These are phyloP conservation scores for Toxicodendron radicans DNA, from an alignment of 345 rosid species.

Conservation along the genomic window DNA sequence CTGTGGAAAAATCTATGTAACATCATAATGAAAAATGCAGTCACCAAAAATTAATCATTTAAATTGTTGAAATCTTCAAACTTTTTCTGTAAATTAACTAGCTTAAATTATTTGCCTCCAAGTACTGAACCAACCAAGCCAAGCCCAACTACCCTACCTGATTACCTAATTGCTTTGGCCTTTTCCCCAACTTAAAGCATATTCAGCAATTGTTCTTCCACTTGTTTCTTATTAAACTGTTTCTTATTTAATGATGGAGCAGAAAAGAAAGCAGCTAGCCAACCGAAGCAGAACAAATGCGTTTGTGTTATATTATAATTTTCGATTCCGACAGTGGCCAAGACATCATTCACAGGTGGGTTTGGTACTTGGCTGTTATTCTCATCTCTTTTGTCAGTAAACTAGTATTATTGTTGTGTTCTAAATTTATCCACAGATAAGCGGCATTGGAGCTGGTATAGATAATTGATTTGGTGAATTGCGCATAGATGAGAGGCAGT, in stretches of 20 bases:
- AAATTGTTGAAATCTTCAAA: background rate
- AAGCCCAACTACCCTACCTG: slow-evolving; percentile 12
- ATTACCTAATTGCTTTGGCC: slow-evolving; percentile 18
- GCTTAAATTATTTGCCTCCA: slow-evolving; percentile 13
- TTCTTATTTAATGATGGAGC: slow-evolving; percentile 33
- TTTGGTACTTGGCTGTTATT: slow-evolving; percentile 8
- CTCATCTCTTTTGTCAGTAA: background rate
- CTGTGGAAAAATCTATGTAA: background rate
- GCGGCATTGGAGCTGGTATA: slow-evolving; percentile 27
- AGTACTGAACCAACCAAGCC: background rate
- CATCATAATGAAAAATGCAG: background rate
- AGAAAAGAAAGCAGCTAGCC: slow-evolving; percentile 67
- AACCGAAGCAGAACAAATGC: slow-evolving; percentile 72
- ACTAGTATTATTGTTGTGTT: background rate
- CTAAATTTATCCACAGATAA: slow-evolving; percentile 17
- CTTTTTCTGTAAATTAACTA: background rate
- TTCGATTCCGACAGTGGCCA: slow-evolving; percentile 21
- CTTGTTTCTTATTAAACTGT: slow-evolving; percentile 16
- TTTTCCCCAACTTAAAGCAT: slow-evolving; percentile 15
- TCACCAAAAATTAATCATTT: background rate
- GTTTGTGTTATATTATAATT: slow-evolving; percentile 78
- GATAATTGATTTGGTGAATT: slow-evolving; percentile 23
- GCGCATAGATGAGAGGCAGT: slow-evolving; percentile 20
- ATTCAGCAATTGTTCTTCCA: slow-evolving; percentile 2
- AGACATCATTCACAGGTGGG: slow-evolving; percentile 30